These are phyloP conservation scores for Diaporthe sp. DNA, from an alignment of 2,329 filamentous ascomycete genomes.

Conservation along the genomic window DNA sequence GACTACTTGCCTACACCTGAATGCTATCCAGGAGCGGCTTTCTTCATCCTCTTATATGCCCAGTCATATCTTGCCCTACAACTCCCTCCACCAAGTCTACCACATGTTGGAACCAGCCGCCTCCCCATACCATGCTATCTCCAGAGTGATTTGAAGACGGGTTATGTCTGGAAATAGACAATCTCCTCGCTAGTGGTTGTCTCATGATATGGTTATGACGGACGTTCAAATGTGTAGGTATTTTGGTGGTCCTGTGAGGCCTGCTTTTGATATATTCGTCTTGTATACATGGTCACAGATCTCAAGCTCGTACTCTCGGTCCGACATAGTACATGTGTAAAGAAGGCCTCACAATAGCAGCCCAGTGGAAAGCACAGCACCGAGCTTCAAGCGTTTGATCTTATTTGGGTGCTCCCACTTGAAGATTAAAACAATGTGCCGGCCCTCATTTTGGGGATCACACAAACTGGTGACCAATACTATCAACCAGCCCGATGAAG, in stretches of 20 bases:
- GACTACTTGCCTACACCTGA: neutral
- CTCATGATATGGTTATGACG: neutral
- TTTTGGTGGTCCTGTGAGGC: neutral
- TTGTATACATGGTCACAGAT: neutral
- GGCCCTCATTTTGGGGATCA: neutral
- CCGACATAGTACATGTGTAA: neutral
- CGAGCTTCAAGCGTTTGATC: neutral
- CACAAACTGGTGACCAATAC: neutral
- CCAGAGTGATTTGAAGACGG: neutral
- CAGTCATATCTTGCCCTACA: no score
- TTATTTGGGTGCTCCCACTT: neutral
- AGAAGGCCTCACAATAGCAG: no score
- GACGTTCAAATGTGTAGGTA: neutral
- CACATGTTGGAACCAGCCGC: neutral
- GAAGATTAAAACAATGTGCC: no score
- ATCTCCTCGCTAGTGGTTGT: neutral
- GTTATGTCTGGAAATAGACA: neutral
- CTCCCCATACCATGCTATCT: neutral
- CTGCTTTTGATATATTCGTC: neutral
- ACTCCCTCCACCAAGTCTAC: no score
- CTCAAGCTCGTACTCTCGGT: neutral
- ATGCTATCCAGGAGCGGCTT: neutral
- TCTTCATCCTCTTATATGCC: neutral
- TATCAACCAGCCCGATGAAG: neutral
- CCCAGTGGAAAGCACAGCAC: neutral